phyloP scores from a whole-genome alignment of 2,329 filamentous ascomycete genomes.

The Scleromitrula shiraiana region DNA sequence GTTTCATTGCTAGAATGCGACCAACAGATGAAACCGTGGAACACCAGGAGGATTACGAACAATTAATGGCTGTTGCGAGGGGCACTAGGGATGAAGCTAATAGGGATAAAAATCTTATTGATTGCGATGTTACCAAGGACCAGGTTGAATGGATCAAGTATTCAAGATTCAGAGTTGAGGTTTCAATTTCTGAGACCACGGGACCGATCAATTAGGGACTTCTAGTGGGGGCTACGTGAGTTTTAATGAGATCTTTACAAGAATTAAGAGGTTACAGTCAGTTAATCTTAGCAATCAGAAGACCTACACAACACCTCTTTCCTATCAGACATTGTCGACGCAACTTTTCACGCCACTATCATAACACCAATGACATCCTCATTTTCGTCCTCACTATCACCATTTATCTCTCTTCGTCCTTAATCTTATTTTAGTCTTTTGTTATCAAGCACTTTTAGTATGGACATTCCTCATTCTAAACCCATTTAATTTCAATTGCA shows the following conservation, averaged over 20 bases:
- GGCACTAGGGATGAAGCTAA: not conserved
- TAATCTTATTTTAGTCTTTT: not conserved
- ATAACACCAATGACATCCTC: not conserved
- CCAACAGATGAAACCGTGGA: constrained; percentile 11
- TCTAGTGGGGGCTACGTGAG: not conserved
- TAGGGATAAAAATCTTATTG: not conserved
- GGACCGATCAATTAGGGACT: not conserved
- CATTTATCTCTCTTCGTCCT: not conserved
- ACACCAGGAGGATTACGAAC: not conserved
- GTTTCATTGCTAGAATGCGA: constrained; percentile 4
- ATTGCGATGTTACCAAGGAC: not conserved
- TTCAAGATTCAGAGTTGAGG: not conserved
- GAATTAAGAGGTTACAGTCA: not conserved
- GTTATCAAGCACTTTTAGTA: too few species aligned
- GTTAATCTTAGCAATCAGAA: too few species aligned
- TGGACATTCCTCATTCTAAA: too few species aligned
- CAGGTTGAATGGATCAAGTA: not conserved
- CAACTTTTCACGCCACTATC: not conserved
- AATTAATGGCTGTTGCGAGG: not conserved
- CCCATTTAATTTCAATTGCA: too few species aligned
- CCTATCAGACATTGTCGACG: not conserved
- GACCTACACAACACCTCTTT: too few species aligned
- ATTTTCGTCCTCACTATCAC: not conserved
- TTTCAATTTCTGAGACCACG: not conserved
- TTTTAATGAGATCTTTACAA: not conserved